Conservation (phyloP, 164 flowering plant genomes). For the Vitis cinerea region DNA sequence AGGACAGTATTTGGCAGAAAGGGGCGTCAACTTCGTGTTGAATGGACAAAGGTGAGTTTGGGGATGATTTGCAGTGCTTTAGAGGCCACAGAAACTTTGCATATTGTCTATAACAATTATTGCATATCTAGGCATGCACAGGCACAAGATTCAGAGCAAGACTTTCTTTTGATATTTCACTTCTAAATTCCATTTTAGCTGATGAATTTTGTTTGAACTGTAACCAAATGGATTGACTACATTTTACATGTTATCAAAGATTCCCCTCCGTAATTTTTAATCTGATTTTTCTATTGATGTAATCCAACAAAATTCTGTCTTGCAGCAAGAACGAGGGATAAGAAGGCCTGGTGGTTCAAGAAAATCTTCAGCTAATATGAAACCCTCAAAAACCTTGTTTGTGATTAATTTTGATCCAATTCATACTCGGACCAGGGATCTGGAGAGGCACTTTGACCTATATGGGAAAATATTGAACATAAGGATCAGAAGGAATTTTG, state of each 20-base stretch:
- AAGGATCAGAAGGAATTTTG: conserved; percentile 92
- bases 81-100: too few relatives aligned
- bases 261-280: too few relatives aligned
- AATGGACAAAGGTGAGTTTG: conserved; percentile 86
- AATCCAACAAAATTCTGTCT: neutral
- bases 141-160: too few relatives aligned
- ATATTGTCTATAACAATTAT: too few relatives aligned
- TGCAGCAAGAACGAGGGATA: conserved; percentile 87
- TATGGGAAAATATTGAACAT: conserved; percentile 84
- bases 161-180: neutral
- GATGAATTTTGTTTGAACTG: neutral
- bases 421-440: conserved; percentile 73
- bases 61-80: too few relatives aligned
- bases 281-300: too few relatives aligned
- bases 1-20: conserved; percentile 82
- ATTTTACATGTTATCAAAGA: too few relatives aligned
- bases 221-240: too few relatives aligned
- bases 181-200: neutral
- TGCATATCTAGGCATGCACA: too few relatives aligned
- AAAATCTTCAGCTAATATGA: conserved; percentile 57
- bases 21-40: conserved; percentile 93
- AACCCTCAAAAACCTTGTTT: conserved; percentile 90
- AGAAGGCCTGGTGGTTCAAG: conserved; percentile 63
- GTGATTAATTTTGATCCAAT: conserved; percentile 91
- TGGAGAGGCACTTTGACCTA: conserved; percentile 92